Base-by-base conservation (phyloP, 805 yeast genomes). In the Ogataea methylovora region DNA sequence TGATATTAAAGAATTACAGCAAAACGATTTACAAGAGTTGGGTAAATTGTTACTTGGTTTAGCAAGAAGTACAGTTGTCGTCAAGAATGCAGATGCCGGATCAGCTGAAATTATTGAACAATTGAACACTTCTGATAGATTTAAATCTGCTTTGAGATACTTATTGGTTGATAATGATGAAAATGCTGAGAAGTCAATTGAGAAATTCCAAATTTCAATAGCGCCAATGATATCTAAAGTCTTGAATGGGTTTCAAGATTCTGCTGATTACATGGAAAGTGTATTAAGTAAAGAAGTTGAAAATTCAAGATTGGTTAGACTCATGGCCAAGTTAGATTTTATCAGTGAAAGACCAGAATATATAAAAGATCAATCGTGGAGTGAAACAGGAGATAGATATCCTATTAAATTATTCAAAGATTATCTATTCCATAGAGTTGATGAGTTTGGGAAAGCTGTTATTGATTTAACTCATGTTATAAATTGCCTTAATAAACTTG, bases 381-480 rank as follows among this genome's bases (percentile, higher is more conserved):
- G 80, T 2, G 87, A 81, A 43, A 71, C 83, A 8, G 94, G 95
- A 10, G 81, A 74, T 40, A 63, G 80, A 38, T 84, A 83, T 46
- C 77, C 84, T 16, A 63, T 84, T 41, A 73, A 75, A 46, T 59
- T 90, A 35, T 90, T 92, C 57, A 71, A 79, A 35, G 94, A 88
- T 55, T 84, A 76, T 51, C 80, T 87, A 2, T 92, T 88, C 61
- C 92, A 84, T 49, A 94, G 85, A 52, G 71, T 69, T 25, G 87
- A 85, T 54, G 88, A 81, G 34, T 57, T 58, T 17, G 95, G 95
- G 11, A 70, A 71, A 46, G 87, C 95, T 3, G 73, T 78, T 2
- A 61, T 86, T 37, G 96, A 92, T 56, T 64, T 92, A 46, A 79
- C 87, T 1, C 86, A 86, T 54, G 88, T 87, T 5, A 61, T 92